Conservation (phyloP, 129 eudicot species). For the Flaveria bidentis region DNA sequence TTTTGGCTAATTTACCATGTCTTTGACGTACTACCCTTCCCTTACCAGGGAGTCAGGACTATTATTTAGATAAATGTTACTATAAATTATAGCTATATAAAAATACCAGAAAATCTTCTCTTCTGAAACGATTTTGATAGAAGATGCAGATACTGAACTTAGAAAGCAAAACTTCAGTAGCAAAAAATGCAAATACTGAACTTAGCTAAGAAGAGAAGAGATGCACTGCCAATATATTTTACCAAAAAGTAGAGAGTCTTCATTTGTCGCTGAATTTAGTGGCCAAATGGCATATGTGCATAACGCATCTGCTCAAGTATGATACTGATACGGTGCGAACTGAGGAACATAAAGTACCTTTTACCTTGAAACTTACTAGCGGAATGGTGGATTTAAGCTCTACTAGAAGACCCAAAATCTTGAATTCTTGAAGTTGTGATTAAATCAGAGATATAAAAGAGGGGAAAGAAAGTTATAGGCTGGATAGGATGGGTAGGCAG, state of each 20-base stretch:
- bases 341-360: slow-evolving; percentile 43
- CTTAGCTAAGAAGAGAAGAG: slow-evolving; percentile 51
- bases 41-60: slow-evolving; percentile 70
- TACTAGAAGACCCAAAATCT: slow-evolving; percentile 47
- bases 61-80: slow-evolving; percentile 27
- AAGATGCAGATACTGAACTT: slow-evolving; percentile 43
- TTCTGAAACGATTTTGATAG: slow-evolving; percentile 51
- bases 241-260: slow-evolving; percentile 69
- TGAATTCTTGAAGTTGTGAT: slow-evolving; percentile 32
- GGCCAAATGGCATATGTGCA: slow-evolving; percentile 48
- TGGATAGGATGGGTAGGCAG: slow-evolving; percentile 34
- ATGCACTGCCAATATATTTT: slow-evolving; percentile 66
- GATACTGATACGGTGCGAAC: slow-evolving; percentile 35
- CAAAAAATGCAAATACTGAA: slow-evolving; percentile 51
- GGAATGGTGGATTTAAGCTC: slow-evolving; percentile 39
- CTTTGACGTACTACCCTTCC: slow-evolving; percentile 59
- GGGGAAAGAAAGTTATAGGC: slow-evolving; percentile 35
- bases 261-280: slow-evolving; percentile 53
- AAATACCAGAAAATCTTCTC: slow-evolving; percentile 70
- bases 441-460: slow-evolving; percentile 25
- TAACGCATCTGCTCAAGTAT: slow-evolving; percentile 50
- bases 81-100: slow-evolving; percentile 39
- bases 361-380: slow-evolving; percentile 29
- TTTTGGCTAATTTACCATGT: slow-evolving; percentile 60
- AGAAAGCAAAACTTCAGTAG: slow-evolving; percentile 57